Base-by-base conservation (phyloP, 257 asterid species). In the Nicotiana attenuata region DNA sequence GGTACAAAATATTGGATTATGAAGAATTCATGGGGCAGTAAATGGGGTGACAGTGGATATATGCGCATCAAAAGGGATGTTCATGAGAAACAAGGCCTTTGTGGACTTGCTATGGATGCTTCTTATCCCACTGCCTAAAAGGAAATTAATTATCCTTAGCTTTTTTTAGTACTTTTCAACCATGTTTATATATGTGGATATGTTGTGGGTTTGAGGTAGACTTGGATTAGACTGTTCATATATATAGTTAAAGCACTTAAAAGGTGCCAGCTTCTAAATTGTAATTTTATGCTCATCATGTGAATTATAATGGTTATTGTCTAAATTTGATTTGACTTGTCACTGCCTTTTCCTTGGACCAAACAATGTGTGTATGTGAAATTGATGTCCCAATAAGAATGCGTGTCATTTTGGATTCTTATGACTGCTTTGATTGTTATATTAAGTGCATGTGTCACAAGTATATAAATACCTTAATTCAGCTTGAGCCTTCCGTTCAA, bases 21-120 rank as follows among this genome's bases (percentile, higher is more conserved):
- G 1, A 86, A 85, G 83, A 89, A 89, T 28, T 89, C 90, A 0
- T 87, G 89, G 92, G 90, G 92, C 3, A 35, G 60, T 1, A 65
- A 31, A 2, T 89, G 90, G 91, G 91, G 92, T 4, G 90, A 90
- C 16, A 52, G 73, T 7, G 92, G 91, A 7, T 88, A 90, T 41
- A 38, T 84, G 9, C 81, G 83, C 82, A 85, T 90, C 82, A 65
- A 63, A 81, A 85, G 91, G 73, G 89, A 75, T 47, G 82, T 76
- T 7, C 55, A 78, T 31, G 81, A 73, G 0, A 60, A 28, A 14
- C 55, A 85, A 69, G 90, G 91, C 7, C 78, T 80, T 2, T 88
- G 91, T 80, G 91, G 91, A 17, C 84, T 90, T 50, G 90, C 91
- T 17, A 88, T 78, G 85, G 83, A 83, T 0, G 87, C 92, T 82